Percentiles rank a stretch among this genome's conserved stretches.
phyloP scores from a whole-genome alignment of 73 alveolate species.

The Halteria grandinella region DNA sequence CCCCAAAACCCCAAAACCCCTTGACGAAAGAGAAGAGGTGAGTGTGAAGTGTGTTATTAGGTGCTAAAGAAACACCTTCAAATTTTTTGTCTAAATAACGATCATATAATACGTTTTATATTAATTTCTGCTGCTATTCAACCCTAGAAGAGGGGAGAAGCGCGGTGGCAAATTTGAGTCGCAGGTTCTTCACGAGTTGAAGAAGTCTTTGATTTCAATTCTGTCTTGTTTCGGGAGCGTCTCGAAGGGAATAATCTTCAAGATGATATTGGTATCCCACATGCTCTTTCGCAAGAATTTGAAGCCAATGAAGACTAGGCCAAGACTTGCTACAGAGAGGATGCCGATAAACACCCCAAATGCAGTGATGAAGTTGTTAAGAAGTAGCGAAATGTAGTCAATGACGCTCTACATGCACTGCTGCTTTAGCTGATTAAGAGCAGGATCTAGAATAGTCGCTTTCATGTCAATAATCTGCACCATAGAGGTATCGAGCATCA shows the following conservation, averaged over 20 bases:
- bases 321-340: background rate
- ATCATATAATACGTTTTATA: too few relatives aligned
- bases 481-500: background rate
- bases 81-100: too few relatives aligned
- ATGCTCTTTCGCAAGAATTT: constrained; percentile 7
- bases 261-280: constrained; percentile 39
- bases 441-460: constrained; percentile 11
- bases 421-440: constrained; percentile 25
- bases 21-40: too few relatives aligned
- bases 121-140: too few relatives aligned
- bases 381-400: background rate
- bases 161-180: too few relatives aligned
- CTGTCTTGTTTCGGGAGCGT: constrained; percentile 18
- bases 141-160: too few relatives aligned
- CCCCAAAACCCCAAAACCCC: too few relatives aligned
- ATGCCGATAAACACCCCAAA: background rate
- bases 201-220: constrained; percentile 20
- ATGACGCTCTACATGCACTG: background rate
- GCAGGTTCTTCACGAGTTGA: constrained; percentile 15
- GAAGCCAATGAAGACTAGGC: background rate
- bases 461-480: constrained; percentile 29
- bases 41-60: too few relatives aligned
- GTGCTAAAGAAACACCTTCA: too few relatives aligned
- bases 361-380: constrained; percentile 10
- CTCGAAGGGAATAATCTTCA: constrained; percentile 48